Evolutionary conservation across 805 yeast genomes (phyloP), one percentile per base, ranked within the genome.

Genomic region (Metahyphopichia silvanorum): DNA sequence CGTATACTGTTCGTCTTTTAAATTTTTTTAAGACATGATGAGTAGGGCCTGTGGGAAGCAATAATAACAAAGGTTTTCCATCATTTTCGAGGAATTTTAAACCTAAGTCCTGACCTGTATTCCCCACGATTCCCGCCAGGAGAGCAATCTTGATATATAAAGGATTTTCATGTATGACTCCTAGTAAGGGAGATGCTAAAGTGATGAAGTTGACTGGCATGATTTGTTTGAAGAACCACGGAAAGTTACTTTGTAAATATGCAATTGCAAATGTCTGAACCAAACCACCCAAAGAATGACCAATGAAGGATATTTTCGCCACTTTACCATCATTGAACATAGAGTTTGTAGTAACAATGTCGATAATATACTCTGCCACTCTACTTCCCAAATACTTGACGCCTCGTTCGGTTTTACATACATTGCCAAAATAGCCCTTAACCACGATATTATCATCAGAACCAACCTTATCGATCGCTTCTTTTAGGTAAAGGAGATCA

Each of bases 231-330:
- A 91, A 88, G 44, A 88, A 77, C 46, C 76, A 71, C 0, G 96
- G 94, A 38, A 79, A 69, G 37, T 75, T 82, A 37, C 67, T 68
- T 32, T 75, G 72, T 22, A 93, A 71, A 51, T 87, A 83, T 2
- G 91, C 93, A 25, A 93, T 67, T 1, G 98, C 95, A 69, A 85
- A 91, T 0, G 95, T 78, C 60, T 91, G 97, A 7, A 84, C 84
- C 12, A 86, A 75, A 0, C 98, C 98, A 12, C 98, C 98, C 16
- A 93, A 63, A 0, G 98, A 91, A 57, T 93, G 98, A 2, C 93
- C 95, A 14, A 93, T 66, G 48, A 93, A 89, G 2, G 98, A 91
- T 4, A 91, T 77, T 46, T 77, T 77, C 9, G 59, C 56, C 6
- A 86, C 77, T 27, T 44, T 59, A 2, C 60, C 59, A 22, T 55